Conservation (phyloP, 441 rosid genomes). For the Kokia cookei region DNA sequence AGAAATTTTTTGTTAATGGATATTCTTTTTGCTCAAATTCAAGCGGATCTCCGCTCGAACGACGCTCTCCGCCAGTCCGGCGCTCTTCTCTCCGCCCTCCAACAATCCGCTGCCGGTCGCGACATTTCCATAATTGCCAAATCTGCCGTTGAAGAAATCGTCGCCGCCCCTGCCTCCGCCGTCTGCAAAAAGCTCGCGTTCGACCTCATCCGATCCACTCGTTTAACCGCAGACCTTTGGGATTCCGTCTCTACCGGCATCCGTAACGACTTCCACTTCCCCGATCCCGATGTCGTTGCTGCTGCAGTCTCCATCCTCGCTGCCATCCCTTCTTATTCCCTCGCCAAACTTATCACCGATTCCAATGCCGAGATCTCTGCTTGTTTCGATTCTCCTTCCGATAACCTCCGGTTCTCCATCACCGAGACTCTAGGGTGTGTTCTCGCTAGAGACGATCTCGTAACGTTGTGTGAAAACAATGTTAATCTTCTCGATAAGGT, state of each 20-base stretch:
- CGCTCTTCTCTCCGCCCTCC: slow-evolving; percentile 91
- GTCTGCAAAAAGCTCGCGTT: slow-evolving; percentile 94
- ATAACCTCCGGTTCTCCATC: slow-evolving; percentile 72
- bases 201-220: slow-evolving; percentile 88
- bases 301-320: slow-evolving; percentile 91
- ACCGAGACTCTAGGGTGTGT: slow-evolving; percentile 94
- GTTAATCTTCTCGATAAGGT: slow-evolving; percentile 82
- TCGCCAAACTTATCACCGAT: slow-evolving; percentile 71
- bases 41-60: slow-evolving; percentile 96
- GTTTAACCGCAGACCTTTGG: slow-evolving; percentile 98
- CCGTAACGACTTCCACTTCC: slow-evolving; percentile 83
- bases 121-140: slow-evolving; percentile 88
- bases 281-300: slow-evolving; percentile 92
- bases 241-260: slow-evolving; percentile 80
- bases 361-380: slow-evolving; percentile 66
- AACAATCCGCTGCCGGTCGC: slow-evolving; percentile 88
- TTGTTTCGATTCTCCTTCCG: slow-evolving; percentile 77
- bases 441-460: slow-evolving; percentile 88
- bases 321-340: slow-evolving; percentile 77
- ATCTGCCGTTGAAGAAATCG: slow-evolving; percentile 92
- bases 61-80: slow-evolving; percentile 93
- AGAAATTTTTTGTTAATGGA: slow-evolving; percentile 39
- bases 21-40: slow-evolving; percentile 95
- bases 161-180: slow-evolving; percentile 86
- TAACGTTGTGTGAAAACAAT: slow-evolving; percentile 79